Conservation (phyloP, 805 yeast genomes). For the Yamadazyma kitorensis region DNA sequence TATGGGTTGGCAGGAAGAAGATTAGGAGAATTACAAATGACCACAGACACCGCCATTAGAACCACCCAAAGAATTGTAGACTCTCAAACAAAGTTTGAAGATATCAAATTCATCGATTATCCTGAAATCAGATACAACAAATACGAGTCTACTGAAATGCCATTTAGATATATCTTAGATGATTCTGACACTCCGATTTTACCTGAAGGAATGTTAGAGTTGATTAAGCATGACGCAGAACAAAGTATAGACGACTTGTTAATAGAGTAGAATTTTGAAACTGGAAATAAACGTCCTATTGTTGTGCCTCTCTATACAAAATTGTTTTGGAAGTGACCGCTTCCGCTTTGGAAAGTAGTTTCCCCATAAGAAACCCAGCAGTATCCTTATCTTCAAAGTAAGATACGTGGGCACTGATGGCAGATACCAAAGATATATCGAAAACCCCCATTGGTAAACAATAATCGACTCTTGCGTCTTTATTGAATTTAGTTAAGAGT, state of each 20-base stretch:
- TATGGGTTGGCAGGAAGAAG: conserved; percentile 87
- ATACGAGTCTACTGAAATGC: conserved; percentile 96
- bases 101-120: conserved; percentile 82
- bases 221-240: conserved; percentile 83
- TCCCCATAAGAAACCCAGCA: conserved; percentile 71
- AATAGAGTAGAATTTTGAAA: conserved; percentile 6
- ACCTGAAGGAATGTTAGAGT: conserved; percentile 87
- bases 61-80: conserved; percentile 81
- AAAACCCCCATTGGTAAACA: conserved; percentile 72
- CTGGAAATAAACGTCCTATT: background rate
- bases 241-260: conserved; percentile 74
- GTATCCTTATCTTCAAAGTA: conserved; percentile 86
- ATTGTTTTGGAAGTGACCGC: conserved; percentile 29
- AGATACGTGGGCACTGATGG: conserved; percentile 83
- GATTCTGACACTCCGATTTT: conserved; percentile 67
- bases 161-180: conserved; percentile 84
- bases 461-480: conserved; percentile 79
- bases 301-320: conserved; percentile 16
- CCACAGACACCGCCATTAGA: conserved; percentile 95
- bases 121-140: conserved; percentile 89
- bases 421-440: conserved; percentile 76
- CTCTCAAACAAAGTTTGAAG: conserved; percentile 54
- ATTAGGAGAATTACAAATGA: conserved; percentile 88
- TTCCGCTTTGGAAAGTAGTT: conserved; percentile 37
- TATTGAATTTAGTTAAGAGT: conserved; percentile 50